Evolutionary conservation across 2,329 filamentous ascomycete genomes (phyloP).

Genomic region (Alternaria panax): DNA sequence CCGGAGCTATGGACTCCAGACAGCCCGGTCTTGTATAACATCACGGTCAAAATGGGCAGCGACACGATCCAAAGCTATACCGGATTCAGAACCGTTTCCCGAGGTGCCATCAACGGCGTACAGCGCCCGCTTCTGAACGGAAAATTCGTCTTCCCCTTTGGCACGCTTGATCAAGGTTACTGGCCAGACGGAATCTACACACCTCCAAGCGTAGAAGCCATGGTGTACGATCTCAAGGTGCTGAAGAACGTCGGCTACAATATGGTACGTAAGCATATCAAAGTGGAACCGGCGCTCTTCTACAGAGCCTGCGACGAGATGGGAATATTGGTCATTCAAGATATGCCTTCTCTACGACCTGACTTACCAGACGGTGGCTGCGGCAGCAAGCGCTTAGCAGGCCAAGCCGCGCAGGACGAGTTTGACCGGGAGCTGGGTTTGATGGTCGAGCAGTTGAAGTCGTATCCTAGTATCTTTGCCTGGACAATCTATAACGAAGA

Average conservation of each 20-base stretch:
- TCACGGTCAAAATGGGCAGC: constrained; percentile 61
- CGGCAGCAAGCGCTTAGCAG: constrained; percentile 23
- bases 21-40: constrained; percentile 69
- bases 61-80: constrained; percentile 71
- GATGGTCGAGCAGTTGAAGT: constrained; percentile 68
- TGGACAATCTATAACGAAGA: constrained; percentile 78
- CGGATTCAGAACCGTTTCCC: constrained; percentile 70
- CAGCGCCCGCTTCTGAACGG: constrained; percentile 71
- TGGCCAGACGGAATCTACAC: constrained; percentile 75
- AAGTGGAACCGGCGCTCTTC: constrained; percentile 71
- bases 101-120: constrained; percentile 64
- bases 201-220: constrained; percentile 70
- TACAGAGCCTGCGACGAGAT: constrained; percentile 72
- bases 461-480: constrained; percentile 69
- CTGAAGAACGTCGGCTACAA: constrained; percentile 74
- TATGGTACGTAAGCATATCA: constrained; percentile 76
- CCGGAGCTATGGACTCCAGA: constrained; percentile 71
- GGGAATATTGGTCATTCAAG: constrained; percentile 72
- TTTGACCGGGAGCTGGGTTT: constrained; percentile 70
- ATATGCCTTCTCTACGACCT: constrained; percentile 69
- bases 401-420: constrained; percentile 63
- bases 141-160: constrained; percentile 72
- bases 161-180: constrained; percentile 73
- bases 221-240: constrained; percentile 70
- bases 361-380: constrained; percentile 22